These are phyloP conservation scores for Abortiporus biennis DNA, from an alignment of 1,284 basidiomycete species.

Conservation along the genomic window DNA sequence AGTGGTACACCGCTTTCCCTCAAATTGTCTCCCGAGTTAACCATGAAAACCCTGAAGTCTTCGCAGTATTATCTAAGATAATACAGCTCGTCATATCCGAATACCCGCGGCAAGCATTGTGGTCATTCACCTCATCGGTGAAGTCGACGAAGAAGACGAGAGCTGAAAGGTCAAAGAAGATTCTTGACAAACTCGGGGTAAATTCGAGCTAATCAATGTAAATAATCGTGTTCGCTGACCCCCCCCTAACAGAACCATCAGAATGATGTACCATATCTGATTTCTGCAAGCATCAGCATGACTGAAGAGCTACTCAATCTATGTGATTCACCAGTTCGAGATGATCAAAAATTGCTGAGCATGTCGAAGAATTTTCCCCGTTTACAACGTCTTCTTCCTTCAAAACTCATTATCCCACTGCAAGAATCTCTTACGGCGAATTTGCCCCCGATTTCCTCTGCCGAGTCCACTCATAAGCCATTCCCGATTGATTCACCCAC, in stretches of 20 bases:
- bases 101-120: slow-evolving; percentile 90
- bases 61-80: slow-evolving; percentile 59
- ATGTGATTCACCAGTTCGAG: slow-evolving; percentile 53
- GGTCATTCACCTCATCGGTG: slow-evolving; percentile 88
- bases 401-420: slow-evolving; percentile 80
- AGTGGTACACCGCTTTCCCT: slow-evolving; percentile 97
- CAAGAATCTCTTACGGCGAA: slow-evolving; percentile 92
- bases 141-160: slow-evolving; percentile 77
- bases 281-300: slow-evolving; percentile 53
- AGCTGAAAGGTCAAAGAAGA: slow-evolving; percentile 52
- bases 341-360: slow-evolving; percentile 40
- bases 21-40: slow-evolving; percentile 95
- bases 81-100: slow-evolving; percentile 72
- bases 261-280: slow-evolving; percentile 43
- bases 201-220: slow-evolving; percentile 17
- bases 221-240: neutral
- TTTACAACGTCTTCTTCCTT: slow-evolving; percentile 54
- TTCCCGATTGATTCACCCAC: slow-evolving; percentile 79
- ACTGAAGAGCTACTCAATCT: slow-evolving; percentile 64
- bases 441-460: slow-evolving; percentile 70
- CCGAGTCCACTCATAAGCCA: slow-evolving; percentile 68
- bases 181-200: slow-evolving; percentile 69
- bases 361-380: slow-evolving; percentile 64
- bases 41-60: slow-evolving; percentile 71
- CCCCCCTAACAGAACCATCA: slow-evolving; percentile 25